Conservation (phyloP, 192 early-diverging fungal genomes). For the Mortierella claussenii region DNA sequence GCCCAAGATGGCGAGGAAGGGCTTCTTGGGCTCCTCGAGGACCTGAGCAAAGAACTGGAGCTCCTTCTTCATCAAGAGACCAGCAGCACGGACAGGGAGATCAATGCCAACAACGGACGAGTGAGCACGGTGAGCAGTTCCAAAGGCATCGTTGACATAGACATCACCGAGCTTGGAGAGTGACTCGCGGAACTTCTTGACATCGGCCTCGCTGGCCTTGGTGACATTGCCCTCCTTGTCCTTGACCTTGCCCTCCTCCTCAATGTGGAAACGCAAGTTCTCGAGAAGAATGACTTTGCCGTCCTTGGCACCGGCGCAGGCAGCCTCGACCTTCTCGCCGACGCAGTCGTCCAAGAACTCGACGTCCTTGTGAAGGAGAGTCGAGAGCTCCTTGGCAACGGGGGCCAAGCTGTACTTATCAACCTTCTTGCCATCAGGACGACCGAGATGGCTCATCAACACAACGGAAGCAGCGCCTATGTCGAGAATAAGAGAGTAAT, state of each 20-base stretch:
- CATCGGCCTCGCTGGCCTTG: conserved; percentile 85
- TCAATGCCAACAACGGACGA: conserved; percentile 97
- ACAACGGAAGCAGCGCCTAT: conserved; percentile 87
- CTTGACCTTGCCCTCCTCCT: conserved; percentile 96
- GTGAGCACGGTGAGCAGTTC: conserved; percentile 98
- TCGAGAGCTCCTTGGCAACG: conserved; percentile 84
- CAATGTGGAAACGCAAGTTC: conserved; percentile 98
- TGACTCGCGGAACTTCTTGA: conserved; percentile 90
- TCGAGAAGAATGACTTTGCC: conserved; percentile 93
- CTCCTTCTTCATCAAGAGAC: conserved; percentile 99
- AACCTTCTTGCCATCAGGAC: conserved; percentile 91
- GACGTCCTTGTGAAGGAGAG: conserved; percentile 83
- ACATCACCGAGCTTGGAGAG: conserved; percentile 94
- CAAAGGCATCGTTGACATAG: conserved; percentile 99
- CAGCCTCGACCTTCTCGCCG: conserved; percentile 84
- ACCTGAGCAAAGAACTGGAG: conserved; percentile 98
- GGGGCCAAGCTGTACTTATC: conserved; percentile 94
- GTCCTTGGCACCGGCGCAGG: conserved; percentile 72
- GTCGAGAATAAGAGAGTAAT: too few species aligned
- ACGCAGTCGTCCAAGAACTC: conserved; percentile 96
- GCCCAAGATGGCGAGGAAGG: conserved; percentile 97
- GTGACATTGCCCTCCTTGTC: conserved; percentile 88
- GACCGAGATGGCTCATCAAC: conserved; percentile 97
- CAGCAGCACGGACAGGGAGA: conserved; percentile 89
- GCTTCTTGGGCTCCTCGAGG: conserved; percentile 89